Percentiles rank a stretch among this genome's conserved stretches.
phyloP scores from a whole-genome alignment of 768 basidiomycete genomes.

The Saitozyma sp. region DNA sequence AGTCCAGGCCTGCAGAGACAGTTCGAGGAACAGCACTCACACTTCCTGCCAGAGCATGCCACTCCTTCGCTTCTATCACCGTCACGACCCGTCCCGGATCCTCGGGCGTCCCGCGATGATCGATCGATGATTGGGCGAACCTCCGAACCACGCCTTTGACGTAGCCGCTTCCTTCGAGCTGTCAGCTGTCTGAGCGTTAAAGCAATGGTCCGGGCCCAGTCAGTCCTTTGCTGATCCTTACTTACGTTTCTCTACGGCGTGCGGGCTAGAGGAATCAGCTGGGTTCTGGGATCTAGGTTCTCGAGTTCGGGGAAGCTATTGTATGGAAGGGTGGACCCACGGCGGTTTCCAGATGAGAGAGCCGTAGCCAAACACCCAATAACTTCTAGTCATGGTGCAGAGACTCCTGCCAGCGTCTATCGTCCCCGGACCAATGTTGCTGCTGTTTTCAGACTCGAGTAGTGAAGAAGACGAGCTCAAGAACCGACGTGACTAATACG shows the following conservation, averaged over 20 bases:
- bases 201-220: background rate
- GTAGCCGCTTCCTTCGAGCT: slow-evolving; percentile 61
- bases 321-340: slow-evolving; percentile 52
- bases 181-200: too few species aligned
- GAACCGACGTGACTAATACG: too few species aligned
- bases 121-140: slow-evolving; percentile 88
- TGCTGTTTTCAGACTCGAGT: too few species aligned
- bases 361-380: slow-evolving; percentile 87
- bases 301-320: background rate
- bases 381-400: slow-evolving; percentile 38
- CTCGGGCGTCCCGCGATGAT: slow-evolving; percentile 87
- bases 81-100: slow-evolving; percentile 89
- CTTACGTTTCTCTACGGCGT: slow-evolving; percentile 68
- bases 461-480: too few species aligned
- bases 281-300: background rate
- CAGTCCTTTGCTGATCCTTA: background rate
- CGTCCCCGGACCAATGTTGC: too few species aligned
- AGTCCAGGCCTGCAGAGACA: too few species aligned
- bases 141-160: slow-evolving; percentile 86
- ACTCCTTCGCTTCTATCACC: slow-evolving; percentile 80
- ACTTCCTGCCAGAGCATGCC: slow-evolving; percentile 58
- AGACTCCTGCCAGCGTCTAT: too few species aligned
- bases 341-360: slow-evolving; percentile 81
- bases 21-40: slow-evolving; percentile 22
- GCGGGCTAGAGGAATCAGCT: slow-evolving; percentile 60